Base-by-base conservation (phyloP, 2,329 filamentous ascomycete species). In the Cladobotryum protrusum region DNA sequence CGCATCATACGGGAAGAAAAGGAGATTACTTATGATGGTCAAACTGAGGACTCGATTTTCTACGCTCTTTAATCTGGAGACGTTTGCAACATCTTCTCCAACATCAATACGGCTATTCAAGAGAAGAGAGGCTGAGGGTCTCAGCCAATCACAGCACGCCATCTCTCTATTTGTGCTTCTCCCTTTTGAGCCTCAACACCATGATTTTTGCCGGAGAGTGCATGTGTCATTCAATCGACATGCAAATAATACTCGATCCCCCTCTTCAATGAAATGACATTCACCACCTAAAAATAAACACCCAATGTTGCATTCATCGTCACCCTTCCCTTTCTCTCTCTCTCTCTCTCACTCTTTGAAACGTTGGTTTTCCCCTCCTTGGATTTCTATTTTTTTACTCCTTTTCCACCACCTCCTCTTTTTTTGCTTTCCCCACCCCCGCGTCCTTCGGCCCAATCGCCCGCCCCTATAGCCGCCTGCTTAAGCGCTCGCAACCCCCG, bases 401-500 rank as follows among this genome's bases (percentile, higher is more conserved):
- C 11, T 29, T 29, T 41, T 19, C 20, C 20, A 4, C 15, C 42
- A 44, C 39, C 20, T 20, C 34, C 35, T 20, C 19, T 33, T 20
- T n/a, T n/a, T n/a, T n/a, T n/a, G n/a, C 33, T 40, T 40, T 48
- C 49, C 32, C 45, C 36, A 45, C 46, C 47, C 29, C 35, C 42
- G 9, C 45, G 20, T 29, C n/a, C 14, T n/a, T 15, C 11, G 42
- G 8, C 42, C 11, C 14, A 15, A 18, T 44, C 15, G 46, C 13
- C 49, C 49, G 4, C 17, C 9, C 33, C 24, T 29, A 45, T 52
- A 52, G 49, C 49, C 49, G 49, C 49, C 42, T 35, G 20, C 45
- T 18, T 51, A 52, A 52, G 49, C 49, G 49, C 49, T 48, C n/a
- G 41, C 35, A 45, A 45, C 46, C 32, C 19, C 29, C 37, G 37